Evolutionary conservation across 208 protist species (phyloP), one percentile per base, ranked within the genome.

Genomic region (Wallacemonas sp.): DNA sequence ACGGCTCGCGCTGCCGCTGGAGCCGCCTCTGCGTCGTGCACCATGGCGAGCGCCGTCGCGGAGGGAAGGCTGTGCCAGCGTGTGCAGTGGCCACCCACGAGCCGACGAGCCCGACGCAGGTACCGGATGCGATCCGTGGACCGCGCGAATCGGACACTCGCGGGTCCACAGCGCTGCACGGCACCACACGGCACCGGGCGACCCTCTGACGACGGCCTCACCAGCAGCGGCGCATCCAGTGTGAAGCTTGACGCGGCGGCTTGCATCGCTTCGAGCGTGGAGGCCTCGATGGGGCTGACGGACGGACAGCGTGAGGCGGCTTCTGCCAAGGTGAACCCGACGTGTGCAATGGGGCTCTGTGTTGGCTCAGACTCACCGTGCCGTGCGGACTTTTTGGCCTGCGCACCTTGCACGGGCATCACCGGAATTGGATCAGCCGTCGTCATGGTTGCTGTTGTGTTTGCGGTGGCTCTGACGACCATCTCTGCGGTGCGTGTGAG

Each of bases 11-110:
- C 56, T 68, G 68, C 29, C 24, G 69, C 39, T 14, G 33, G 14
- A 9, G 19, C 11, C 17, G 56, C 49, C 39, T 44, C 39, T 21
- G 47, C 26, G 29, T 52, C 49, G 6, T 21, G 8, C 12, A 80
- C 36, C 33, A 68, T 29, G 3, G 43, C 9, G 26, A 17, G 41
- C 5, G 78, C 61, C 1, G 62, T 55, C 12, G 41, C 57, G 19
- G 69, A 76, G n/a, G 78, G 78, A n/a, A 72, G 64, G 23, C 68
- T 54, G 17, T 68, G 65, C 78, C 78, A 84, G 34, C 64, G 73
- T 26, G 79, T 70, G 61, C 78, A 84, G 11, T 71, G 63, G 6
- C 65, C 52, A n/a, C 63, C 30, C 26, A 58, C 52, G 5, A 58
- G 14, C 14, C 52, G 33, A 5, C 38, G 34, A 3, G 34, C 57